These are phyloP conservation scores for Cladosporium oxysporum DNA, from an alignment of 2,329 filamentous ascomycete genomes.

Conservation along the genomic window DNA sequence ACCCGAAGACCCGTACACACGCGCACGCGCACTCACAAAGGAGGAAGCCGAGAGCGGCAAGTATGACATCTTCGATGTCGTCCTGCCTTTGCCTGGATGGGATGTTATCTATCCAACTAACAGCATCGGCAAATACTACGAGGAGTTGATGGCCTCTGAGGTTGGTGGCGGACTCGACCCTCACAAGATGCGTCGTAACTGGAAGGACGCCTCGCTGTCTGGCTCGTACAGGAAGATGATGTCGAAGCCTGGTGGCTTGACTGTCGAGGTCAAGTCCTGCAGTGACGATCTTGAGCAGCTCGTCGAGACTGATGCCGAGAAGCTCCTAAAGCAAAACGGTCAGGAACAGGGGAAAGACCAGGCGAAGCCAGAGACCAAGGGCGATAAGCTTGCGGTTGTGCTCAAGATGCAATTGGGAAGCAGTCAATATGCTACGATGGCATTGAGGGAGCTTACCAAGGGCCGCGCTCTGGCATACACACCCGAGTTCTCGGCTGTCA, in stretches of 20 bases:
- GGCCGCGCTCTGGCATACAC: constrained; percentile 63
- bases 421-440: constrained; percentile 84
- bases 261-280: constrained; percentile 71
- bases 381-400: constrained; percentile 64
- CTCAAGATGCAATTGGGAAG: constrained; percentile 75
- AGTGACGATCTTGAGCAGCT: constrained; percentile 71
- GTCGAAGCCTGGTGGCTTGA: constrained; percentile 65
- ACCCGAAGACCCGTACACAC: constrained; percentile 60
- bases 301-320: constrained; percentile 82
- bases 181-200: constrained; percentile 79
- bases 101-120: constrained; percentile 87
- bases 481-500: constrained; percentile 57
- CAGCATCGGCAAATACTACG: constrained; percentile 79
- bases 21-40: constrained; percentile 71
- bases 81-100: constrained; percentile 89
- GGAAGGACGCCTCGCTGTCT: constrained; percentile 84
- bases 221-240: constrained; percentile 87
- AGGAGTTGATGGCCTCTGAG: constrained; percentile 78
- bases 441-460: constrained; percentile 75
- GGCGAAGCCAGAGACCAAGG: constrained; percentile 13
- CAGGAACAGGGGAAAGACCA: constrained; percentile 16
- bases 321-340: constrained; percentile 44
- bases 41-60: constrained; percentile 76
- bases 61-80: constrained; percentile 82
- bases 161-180: constrained; percentile 80